These are phyloP conservation scores for Candida smagusa DNA, from an alignment of 1,139 yeast genomes.

Conservation along the genomic window DNA sequence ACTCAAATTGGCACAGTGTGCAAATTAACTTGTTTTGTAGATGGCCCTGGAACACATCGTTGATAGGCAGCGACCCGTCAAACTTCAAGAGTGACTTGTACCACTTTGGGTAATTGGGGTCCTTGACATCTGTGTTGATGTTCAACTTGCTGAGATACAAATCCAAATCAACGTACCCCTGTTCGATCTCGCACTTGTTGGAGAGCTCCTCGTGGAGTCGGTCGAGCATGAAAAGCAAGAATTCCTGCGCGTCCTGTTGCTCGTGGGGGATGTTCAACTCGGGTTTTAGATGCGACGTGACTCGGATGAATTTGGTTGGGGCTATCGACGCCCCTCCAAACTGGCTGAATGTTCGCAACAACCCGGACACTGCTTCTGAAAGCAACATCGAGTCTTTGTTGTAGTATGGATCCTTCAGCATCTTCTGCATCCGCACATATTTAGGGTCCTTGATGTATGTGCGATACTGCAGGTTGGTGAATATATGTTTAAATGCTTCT, in stretches of 20 bases:
- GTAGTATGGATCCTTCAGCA: constrained; percentile 18
- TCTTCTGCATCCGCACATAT: constrained; percentile 18
- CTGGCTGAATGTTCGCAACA: constrained; percentile 41
- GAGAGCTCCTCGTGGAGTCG: constrained; percentile 67
- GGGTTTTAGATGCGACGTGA: constrained; percentile 54
- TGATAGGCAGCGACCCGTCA: constrained; percentile 66
- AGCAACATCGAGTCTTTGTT: constrained; percentile 33
- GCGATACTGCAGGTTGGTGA: constrained; percentile 40
- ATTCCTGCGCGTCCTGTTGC: constrained; percentile 81
- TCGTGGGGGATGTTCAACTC: constrained; percentile 65
- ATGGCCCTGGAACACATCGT: constrained; percentile 64
- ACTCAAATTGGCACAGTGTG: constrained; percentile 58
- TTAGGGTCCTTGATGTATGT: constrained; percentile 36
- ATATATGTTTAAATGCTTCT: constrained; percentile 38
- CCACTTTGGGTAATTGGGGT: constrained; percentile 57
- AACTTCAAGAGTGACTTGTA: constrained; percentile 44
- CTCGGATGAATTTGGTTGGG: constrained; percentile 59
- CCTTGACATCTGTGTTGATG: constrained; percentile 27
- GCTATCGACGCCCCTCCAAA: constrained; percentile 63
- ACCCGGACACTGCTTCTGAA: constrained; percentile 45
- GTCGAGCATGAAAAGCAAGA: constrained; percentile 62
- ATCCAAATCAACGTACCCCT: constrained; percentile 19
- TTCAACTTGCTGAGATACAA: constrained; percentile 31
- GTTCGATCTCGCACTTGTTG: constrained; percentile 17
- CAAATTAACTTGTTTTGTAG: constrained; percentile 63